Percentiles rank a stretch among this genome's conserved stretches.
Evolutionary conservation across 2,329 filamentous ascomycete genomes (phyloP).

Genomic region (Pseudogymnoascus pannorum): DNA sequence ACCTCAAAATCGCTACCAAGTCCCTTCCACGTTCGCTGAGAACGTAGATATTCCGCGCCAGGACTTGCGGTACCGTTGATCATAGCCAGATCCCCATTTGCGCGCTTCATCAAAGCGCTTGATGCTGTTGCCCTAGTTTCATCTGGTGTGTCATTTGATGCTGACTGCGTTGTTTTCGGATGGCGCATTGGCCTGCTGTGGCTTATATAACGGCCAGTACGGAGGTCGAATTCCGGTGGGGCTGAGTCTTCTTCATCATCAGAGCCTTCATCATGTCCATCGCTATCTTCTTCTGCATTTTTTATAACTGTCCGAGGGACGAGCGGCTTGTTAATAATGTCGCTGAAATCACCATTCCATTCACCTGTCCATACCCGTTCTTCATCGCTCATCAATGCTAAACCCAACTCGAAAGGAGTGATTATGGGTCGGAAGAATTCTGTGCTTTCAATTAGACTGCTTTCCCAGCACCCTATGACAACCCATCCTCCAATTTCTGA

Average conservation of each 20-base stretch:
- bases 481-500: slow-evolving; percentile 94
- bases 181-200: slow-evolving; percentile 66
- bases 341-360: slow-evolving; percentile 84
- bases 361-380: slow-evolving; percentile 77
- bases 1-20: slow-evolving; percentile 77
- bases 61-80: slow-evolving; percentile 86
- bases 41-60: slow-evolving; percentile 78
- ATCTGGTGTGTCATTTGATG: slow-evolving; percentile 10
- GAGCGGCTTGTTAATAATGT: slow-evolving; percentile 23
- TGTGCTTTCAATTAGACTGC: slow-evolving; percentile 79
- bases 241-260: slow-evolving; percentile 63
- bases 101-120: slow-evolving; percentile 54
- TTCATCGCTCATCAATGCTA: slow-evolving; percentile 68
- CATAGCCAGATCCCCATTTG: slow-evolving; percentile 64
- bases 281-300: slow-evolving; percentile 19
- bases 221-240: slow-evolving; percentile 84
- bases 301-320: slow-evolving; percentile 18
- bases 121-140: slow-evolving; percentile 29
- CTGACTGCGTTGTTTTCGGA: not conserved
- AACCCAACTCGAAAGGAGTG: slow-evolving; percentile 85
- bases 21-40: slow-evolving; percentile 83
- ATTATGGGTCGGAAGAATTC: slow-evolving; percentile 85
- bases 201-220: slow-evolving; percentile 76
- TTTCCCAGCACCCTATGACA: slow-evolving; percentile 97
- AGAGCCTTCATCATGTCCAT: slow-evolving; percentile 32